A percentile compares a stretch with the other conserved stretches of the same genome.
These are phyloP conservation scores for Aegilops bicornis DNA, from an alignment of 176 grass and related monocot genomes.

Conservation along the genomic window DNA sequence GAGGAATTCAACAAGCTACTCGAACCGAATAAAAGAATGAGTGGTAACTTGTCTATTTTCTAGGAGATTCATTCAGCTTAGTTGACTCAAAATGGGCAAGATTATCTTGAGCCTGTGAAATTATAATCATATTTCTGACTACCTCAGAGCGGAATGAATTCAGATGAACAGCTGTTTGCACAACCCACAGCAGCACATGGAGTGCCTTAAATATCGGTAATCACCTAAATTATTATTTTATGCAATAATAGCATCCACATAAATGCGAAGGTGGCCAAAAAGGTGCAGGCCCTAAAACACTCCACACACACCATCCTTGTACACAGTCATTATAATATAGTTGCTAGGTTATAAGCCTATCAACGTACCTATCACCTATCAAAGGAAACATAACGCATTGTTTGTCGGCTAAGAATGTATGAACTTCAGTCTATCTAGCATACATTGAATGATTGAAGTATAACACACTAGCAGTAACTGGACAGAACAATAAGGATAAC, in stretches of 20 bases:
- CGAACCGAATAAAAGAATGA: not conserved
- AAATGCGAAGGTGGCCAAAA: constrained; percentile 19
- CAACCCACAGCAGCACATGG: constrained; percentile 26
- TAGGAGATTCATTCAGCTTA: constrained; percentile 12
- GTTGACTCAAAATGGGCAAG: not conserved
- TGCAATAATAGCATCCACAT: constrained; percentile 18
- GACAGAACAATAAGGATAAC: not conserved
- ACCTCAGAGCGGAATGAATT: not conserved
- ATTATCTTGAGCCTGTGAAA: not conserved
- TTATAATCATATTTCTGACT: constrained; percentile 16
- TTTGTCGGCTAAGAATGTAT: not conserved
- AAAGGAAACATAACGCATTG: not conserved
- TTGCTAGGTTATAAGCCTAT: constrained; percentile 2
- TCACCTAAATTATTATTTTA: constrained; percentile 9
- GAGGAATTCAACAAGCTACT: not conserved
- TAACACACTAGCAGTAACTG: constrained; percentile 9
- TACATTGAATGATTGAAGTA: not conserved
- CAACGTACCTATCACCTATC: not conserved
- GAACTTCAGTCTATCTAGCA: not conserved
- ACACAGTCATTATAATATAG: not conserved
- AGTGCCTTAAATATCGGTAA: constrained; percentile 17
- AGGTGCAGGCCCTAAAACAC: not conserved
- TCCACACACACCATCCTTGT: constrained; percentile 7
- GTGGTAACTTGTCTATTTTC: not conserved
- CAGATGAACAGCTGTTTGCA: not conserved